Conservation (phyloP, 179 eudicot species). For the Patellifolia procumbens region DNA sequence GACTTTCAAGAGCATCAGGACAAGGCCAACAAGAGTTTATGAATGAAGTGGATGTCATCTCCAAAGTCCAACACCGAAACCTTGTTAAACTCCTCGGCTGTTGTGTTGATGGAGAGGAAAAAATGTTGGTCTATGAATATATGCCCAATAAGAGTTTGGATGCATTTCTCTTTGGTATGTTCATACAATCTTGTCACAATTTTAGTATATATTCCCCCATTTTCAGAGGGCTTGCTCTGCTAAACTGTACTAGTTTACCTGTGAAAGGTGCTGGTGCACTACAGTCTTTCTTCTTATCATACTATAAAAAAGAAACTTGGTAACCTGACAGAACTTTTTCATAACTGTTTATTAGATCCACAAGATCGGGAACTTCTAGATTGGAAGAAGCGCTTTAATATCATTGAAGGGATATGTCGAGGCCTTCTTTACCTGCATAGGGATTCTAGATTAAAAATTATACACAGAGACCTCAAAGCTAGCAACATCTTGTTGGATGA, state of each 20-base stretch:
- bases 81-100: constrained; percentile 21
- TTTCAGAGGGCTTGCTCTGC: neutral
- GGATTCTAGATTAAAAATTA: constrained; percentile 15
- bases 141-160: constrained; percentile 17
- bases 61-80: constrained; percentile 23
- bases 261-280: no score
- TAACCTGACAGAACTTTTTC: neutral
- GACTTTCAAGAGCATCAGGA: constrained; percentile 16
- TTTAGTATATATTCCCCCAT: neutral
- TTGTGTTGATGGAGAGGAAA: constrained; percentile 30
- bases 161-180: constrained; percentile 17
- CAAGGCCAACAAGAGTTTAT: constrained; percentile 21
- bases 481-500: constrained; percentile 12
- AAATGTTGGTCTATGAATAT: constrained; percentile 25
- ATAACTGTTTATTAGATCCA: constrained; percentile 4
- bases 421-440: constrained; percentile 42
- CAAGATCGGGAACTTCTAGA: neutral
- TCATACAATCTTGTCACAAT: neutral
- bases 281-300: no score
- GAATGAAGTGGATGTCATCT: constrained; percentile 20
- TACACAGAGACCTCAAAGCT: constrained; percentile 12
- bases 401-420: constrained; percentile 14
- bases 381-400: constrained; percentile 24
- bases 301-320: neutral
- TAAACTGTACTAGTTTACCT: no score